phyloP scores from a whole-genome alignment of 805 yeast species.

The Candida ovalis region DNA sequence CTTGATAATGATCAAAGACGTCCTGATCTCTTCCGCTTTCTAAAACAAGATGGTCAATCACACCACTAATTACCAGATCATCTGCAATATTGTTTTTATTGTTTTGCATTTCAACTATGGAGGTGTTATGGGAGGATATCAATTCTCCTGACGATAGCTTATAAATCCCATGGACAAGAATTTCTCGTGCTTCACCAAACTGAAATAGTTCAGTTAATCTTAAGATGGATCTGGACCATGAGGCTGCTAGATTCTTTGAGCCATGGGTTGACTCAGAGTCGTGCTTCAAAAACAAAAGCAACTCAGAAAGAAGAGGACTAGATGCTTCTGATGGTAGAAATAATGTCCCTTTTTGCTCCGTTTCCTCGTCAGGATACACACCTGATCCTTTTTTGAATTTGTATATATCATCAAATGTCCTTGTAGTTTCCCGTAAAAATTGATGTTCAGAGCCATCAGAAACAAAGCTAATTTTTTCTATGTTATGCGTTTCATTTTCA shows the following conservation, averaged over 20 bases:
- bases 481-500: constrained; percentile 45
- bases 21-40: constrained; percentile 14
- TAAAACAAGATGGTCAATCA: constrained; percentile 49
- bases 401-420: background rate
- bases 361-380: background rate
- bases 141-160: constrained; percentile 25
- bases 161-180: constrained; percentile 51
- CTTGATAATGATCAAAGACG: constrained; percentile 19
- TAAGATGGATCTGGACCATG: constrained; percentile 41
- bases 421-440: constrained; percentile 6
- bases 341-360: background rate
- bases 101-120: background rate
- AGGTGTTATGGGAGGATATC: background rate
- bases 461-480: constrained; percentile 11
- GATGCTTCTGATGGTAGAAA: background rate
- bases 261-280: background rate
- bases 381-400: background rate
- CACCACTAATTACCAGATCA: constrained; percentile 55
- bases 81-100: constrained; percentile 11
- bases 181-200: constrained; percentile 57
- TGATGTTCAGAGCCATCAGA: constrained; percentile 3
- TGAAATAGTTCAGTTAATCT: constrained; percentile 40
- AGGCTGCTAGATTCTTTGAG: constrained; percentile 18
- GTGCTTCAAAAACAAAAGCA: background rate
- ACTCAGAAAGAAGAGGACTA: background rate